Percentiles rank a stretch among this genome's conserved stretches.
phyloP scores from a whole-genome alignment of 129 eudicot genomes.

The Helianthus tuberosus region DNA sequence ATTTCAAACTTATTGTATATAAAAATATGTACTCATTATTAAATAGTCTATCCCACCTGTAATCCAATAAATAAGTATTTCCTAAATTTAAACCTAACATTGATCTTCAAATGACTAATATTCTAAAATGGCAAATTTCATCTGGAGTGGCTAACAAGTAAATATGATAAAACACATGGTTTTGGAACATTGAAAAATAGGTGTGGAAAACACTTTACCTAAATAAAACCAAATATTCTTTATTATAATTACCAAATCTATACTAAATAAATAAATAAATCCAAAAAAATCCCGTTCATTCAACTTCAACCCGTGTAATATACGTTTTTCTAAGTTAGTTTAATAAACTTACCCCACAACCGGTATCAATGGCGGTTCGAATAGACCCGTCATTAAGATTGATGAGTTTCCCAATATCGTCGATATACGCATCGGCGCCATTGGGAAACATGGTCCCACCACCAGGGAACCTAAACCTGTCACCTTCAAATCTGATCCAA shows the following conservation, averaged over 20 bases:
- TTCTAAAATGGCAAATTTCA: neutral
- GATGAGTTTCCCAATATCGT: slow-evolving; percentile 83
- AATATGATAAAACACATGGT: neutral
- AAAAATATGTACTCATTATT: neutral
- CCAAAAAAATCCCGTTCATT: too few species aligned
- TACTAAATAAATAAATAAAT: neutral
- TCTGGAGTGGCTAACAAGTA: neutral
- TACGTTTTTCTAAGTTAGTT: too few species aligned
- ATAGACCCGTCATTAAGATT: slow-evolving; percentile 84
- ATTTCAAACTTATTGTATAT: neutral
- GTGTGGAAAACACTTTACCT: slow-evolving; percentile 12
- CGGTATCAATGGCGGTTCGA: slow-evolving; percentile 97
- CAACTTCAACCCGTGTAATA: too few species aligned
- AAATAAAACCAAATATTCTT: slow-evolving; percentile 15
- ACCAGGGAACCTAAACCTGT: slow-evolving; percentile 95
- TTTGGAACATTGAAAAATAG: slow-evolving; percentile 12
- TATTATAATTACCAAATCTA: slow-evolving; percentile 6
- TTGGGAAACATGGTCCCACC: slow-evolving; percentile 99
- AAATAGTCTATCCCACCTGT: neutral
- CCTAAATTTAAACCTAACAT: neutral
- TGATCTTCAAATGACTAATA: neutral
- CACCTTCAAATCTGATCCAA: slow-evolving; percentile 92
- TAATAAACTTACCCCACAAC: slow-evolving; percentile 80
- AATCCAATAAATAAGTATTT: neutral
- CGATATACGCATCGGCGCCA: slow-evolving; percentile 92